A percentile compares a stretch with the other conserved stretches of the same genome.
Evolutionary conservation across 2,329 filamentous ascomycete species (phyloP).

Genomic region (Aureobasidium sp.): DNA sequence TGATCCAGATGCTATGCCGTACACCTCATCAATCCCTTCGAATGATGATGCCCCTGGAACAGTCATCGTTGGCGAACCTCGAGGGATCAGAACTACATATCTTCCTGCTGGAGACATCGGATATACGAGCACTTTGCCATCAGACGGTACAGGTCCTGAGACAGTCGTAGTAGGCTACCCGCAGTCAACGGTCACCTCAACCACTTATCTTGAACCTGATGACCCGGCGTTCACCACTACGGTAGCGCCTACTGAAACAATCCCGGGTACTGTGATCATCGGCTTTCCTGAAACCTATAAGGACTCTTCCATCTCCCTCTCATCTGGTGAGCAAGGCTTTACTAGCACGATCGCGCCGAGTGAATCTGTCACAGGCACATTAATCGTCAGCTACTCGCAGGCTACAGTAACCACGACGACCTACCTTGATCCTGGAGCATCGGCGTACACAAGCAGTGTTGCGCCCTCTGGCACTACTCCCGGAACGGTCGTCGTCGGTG

Average conservation of each 20-base stretch:
- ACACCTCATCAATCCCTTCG: background rate
- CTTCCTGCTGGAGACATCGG: background rate
- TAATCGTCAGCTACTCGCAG: background rate
- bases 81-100: background rate
- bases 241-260: background rate
- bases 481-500: background rate
- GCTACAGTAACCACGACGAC: background rate
- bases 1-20: background rate
- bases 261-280: conserved; percentile 3
- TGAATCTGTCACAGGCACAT: background rate
- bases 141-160: background rate
- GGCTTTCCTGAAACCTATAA: background rate
- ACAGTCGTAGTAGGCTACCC: background rate
- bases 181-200: background rate
- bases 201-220: background rate
- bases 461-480: background rate
- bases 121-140: conserved; percentile 4
- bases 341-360: background rate
- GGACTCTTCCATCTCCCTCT: background rate
- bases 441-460: conserved; percentile 4
- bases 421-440: background rate
- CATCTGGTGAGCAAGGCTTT: background rate
- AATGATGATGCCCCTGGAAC: conserved; percentile 1
- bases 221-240: background rate
- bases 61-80: conserved; percentile 1